Base-by-base conservation (phyloP, 352 stramenopile genomes). In the Globisporangium lucens region DNA sequence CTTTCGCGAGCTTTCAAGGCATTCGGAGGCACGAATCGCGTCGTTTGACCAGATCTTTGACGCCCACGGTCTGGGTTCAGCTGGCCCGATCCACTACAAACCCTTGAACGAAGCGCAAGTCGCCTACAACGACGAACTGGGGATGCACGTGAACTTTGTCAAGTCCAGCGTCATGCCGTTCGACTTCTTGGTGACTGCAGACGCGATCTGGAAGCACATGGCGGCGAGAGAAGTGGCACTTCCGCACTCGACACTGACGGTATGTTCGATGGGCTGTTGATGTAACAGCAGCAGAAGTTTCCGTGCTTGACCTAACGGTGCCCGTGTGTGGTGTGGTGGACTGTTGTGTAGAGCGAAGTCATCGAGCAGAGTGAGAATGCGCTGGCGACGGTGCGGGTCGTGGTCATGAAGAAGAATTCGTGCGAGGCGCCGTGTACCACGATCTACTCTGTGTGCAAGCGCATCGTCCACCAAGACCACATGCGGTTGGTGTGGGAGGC, bases 101-200 rank as follows among this genome's bases (percentile, higher is more conserved):
- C 22, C 60, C 17, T 35, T 46, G 22, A 65, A 72, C 27, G 63
- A 72, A 12, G 73, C 77, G 57, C 72, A 76, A n/a, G 41, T 76
- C 12, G 74, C 77, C 49, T 73, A 72, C 61, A 77, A 71, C 33
- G 71, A 77, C 63, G 77, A 75, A 55, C n/a, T 55, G 8, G n/a
- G 47, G 47, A 55, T 55, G n/a, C 47, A 27, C 47, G n/a, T 55
- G 17, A 29, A 55, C 47, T 29, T 55, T 55, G n/a, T 55, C n/a
- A 55, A 55, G 20, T 29, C 47, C 15, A 78, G 72, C 43, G 75
- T 69, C 52, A 68, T 80, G 63, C 69, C 74, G 10, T 75, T 80
- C 53, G 64, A 74, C 59, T 71, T 71, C 59, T 63, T 61, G 2
- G 58, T 58, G 6, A 60, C 77, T 9, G 71, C 77, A 43, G 47